Evolutionary conservation across 345 rosid genomes (phyloP).

Genomic region (Aethionema arabicum): DNA sequence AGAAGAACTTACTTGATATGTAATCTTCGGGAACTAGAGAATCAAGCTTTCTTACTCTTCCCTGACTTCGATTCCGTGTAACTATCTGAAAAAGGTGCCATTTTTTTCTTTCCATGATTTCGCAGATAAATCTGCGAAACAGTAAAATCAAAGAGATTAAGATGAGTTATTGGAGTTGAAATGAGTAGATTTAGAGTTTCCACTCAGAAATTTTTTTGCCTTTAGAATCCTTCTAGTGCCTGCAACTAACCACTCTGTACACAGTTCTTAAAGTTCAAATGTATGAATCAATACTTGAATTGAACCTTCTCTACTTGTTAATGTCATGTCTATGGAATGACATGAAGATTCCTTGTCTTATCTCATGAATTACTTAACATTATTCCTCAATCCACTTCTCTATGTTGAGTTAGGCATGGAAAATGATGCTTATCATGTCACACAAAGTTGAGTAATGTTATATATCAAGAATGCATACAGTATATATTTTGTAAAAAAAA

Average conservation of each 20-base stretch:
- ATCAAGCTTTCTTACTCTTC: slow-evolving; percentile 30
- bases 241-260: slow-evolving; percentile 64
- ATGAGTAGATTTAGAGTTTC: slow-evolving; percentile 38
- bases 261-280: slow-evolving; percentile 88
- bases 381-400: background rate
- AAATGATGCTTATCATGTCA: background rate
- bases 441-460: background rate
- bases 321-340: too few relatives aligned
- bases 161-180: too few relatives aligned
- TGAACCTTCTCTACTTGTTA: too few relatives aligned
- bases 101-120: too few relatives aligned
- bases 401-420: background rate
- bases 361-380: background rate
- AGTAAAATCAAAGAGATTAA: too few relatives aligned
- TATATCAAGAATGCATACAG: background rate
- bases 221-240: slow-evolving; percentile 86
- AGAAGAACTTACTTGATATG: slow-evolving; percentile 24
- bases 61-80: slow-evolving; percentile 37
- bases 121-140: background rate
- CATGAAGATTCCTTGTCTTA: background rate
- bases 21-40: slow-evolving; percentile 14
- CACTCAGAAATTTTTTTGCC: slow-evolving; percentile 88
- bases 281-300: slow-evolving; percentile 47
- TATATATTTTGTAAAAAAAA: background rate
- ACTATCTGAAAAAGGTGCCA: slow-evolving; percentile 78